Base-by-base conservation (phyloP, 768 basidiomycete species). In the Gymnopilus junonius region DNA sequence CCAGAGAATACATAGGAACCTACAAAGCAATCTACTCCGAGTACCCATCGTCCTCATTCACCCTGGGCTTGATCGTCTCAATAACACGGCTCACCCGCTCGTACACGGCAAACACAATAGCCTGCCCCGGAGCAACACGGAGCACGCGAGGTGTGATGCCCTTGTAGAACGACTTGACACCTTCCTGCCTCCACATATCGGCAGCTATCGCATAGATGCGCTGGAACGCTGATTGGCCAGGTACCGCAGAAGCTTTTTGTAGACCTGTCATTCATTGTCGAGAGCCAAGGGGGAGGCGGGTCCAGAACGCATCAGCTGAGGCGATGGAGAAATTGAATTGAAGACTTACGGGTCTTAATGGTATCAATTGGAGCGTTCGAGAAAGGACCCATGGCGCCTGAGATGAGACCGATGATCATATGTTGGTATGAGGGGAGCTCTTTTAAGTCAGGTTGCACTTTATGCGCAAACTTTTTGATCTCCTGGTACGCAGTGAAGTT, bases 401-500 rank as follows among this genome's bases (percentile, higher is more conserved):
- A 97, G 69, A 99, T 87, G 62, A 99, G 83, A 55, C 97, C 97
- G 61, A 99, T 94, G 23, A 92, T 51, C 91, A 97, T 97, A 69
- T 96, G 94, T 74, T 99, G 97, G 76, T 93, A 97, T 34, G 93
- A 93, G 3, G 97, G 97, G 29, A 99, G 84, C 40, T 94, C 91
- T 0, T 70, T 71, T 57, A 90, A 77, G 46, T 90, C 87, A 11
- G 96, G 97, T 75, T 99, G 97, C 67, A 85, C 77, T 59, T 77
- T 78, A 59, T 92, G 85, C 14, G 92, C 90, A 55, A 92, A 66
- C 72, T 90, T 93, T 82, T 99, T 99, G 69, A 99, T 81, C 74
- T 99, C 94, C 73, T 97, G 96, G 80, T 99, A 99, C 43, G 92
- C 95, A 4, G 97, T 99, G 71, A 99, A 99, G 76, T 99, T 99